Percentiles rank a stretch among this genome's conserved stretches.
These are phyloP conservation scores for Mycena galericulata DNA, from an alignment of 768 basidiomycete species.

Conservation along the genomic window DNA sequence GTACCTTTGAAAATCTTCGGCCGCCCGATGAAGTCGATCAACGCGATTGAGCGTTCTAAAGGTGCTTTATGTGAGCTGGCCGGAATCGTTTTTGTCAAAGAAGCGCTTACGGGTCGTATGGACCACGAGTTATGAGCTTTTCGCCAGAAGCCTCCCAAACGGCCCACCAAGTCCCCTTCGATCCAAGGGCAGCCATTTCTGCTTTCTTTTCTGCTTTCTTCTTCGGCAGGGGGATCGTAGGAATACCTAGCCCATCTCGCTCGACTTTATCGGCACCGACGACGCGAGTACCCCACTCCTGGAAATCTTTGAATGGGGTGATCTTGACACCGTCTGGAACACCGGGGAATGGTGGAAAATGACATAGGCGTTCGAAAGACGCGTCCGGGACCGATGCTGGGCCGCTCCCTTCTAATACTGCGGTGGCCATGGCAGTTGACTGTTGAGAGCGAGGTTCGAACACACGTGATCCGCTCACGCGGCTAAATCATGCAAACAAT, in stretches of 20 bases:
- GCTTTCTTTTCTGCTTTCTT: slow-evolving; percentile 10
- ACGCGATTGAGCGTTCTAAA: neutral
- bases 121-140: neutral
- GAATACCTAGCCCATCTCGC: slow-evolving; percentile 24
- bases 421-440: too few species aligned
- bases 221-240: slow-evolving; percentile 10
- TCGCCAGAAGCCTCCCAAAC: slow-evolving; percentile 11
- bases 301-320: slow-evolving; percentile 57
- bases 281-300: slow-evolving; percentile 46
- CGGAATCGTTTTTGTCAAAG: neutral
- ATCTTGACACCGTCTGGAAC: slow-evolving; percentile 54
- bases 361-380: too few species aligned
- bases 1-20: slow-evolving; percentile 12
- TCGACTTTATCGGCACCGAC: slow-evolving; percentile 8
- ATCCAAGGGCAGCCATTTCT: neutral
- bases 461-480: too few species aligned
- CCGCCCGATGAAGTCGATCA: slow-evolving; percentile 3
- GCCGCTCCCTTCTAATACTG: too few species aligned
- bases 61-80: neutral
- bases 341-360: slow-evolving; percentile 63
- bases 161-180: slow-evolving; percentile 23
- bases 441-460: too few species aligned
- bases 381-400: too few species aligned
- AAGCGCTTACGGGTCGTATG: slow-evolving; percentile 23
- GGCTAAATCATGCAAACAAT: too few species aligned